Evolutionary conservation across 768 basidiomycete genomes (phyloP).

Genomic region (Lactarius sanguifluus): DNA sequence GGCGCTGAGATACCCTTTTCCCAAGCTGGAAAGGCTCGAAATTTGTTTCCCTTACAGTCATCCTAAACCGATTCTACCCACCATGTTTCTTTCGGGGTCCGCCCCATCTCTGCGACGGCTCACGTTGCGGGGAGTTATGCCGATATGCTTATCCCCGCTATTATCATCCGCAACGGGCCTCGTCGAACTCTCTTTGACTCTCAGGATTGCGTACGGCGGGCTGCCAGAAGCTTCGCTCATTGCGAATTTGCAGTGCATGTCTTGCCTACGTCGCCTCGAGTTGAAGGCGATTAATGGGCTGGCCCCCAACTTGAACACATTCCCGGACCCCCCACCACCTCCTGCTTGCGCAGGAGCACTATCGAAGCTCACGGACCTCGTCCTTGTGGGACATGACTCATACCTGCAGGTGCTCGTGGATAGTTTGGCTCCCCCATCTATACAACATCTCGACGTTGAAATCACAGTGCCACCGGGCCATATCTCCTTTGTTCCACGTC

Average conservation of each 20-base stretch:
- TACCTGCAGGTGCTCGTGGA: not conserved
- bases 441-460: not conserved
- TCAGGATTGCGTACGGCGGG: too few species aligned
- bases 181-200: not conserved
- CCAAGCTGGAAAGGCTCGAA: slow-evolving; percentile 5
- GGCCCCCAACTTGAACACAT: too few species aligned
- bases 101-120: slow-evolving; percentile 5
- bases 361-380: not conserved
- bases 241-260: slow-evolving; percentile 4
- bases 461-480: too few species aligned
- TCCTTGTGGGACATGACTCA: not conserved
- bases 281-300: not conserved
- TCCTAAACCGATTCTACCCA: not conserved
- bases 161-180: slow-evolving; percentile 7
- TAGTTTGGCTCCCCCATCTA: slow-evolving; percentile 2
- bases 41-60: not conserved
- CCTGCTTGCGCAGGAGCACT: not conserved
- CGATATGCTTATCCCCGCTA: not conserved
- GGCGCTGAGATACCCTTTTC: not conserved
- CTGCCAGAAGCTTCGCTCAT: not conserved
- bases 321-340: too few species aligned
- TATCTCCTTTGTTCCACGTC: not conserved
- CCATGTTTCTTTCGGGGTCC: not conserved
- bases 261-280: not conserved
- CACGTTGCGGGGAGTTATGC: not conserved